phyloP scores from a whole-genome alignment of 352 stramenopile species.

The Albugo candida region DNA sequence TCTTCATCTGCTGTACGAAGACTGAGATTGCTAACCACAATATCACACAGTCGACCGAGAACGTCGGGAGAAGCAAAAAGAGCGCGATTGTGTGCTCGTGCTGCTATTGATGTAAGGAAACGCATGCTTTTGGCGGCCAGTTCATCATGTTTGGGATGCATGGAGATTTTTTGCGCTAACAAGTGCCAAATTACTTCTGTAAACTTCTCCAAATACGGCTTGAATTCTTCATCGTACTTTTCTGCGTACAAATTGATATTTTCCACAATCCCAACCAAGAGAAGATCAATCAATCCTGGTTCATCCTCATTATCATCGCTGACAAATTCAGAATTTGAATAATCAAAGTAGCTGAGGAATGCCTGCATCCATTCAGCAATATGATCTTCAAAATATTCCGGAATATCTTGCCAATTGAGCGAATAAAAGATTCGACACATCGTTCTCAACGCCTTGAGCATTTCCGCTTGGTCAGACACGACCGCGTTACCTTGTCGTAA shows the following conservation, averaged over 20 bases:
- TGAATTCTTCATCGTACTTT: constrained; percentile 99
- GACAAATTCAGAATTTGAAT: constrained; percentile 83
- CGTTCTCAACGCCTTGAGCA: constrained; percentile 72
- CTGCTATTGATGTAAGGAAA: constrained; percentile 92
- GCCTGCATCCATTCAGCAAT: constrained; percentile 91
- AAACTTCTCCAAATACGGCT: constrained; percentile 88
- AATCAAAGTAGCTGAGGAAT: constrained; percentile 90
- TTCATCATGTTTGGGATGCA: constrained; percentile 86
- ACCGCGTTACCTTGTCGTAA: constrained; percentile 20
- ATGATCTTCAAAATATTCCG: constrained; percentile 98
- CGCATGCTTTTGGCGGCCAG: constrained; percentile 92
- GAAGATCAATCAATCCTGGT: constrained; percentile 79
- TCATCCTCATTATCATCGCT: constrained; percentile 86
- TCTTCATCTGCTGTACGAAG: constrained; percentile 93
- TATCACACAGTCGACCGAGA: constrained; percentile 85
- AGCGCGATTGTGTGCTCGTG: constrained; percentile 84
- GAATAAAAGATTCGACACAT: constrained; percentile 97
- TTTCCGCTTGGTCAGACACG: constrained; percentile 33
- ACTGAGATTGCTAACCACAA: constrained; percentile 96
- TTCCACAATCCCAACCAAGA: constrained; percentile 91
- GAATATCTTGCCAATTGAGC: constrained; percentile 97
- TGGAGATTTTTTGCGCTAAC: constrained; percentile 43
- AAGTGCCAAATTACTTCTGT: constrained; percentile 75
- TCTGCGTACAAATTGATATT: constrained; percentile 96
- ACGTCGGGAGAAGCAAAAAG: constrained; percentile 75